Evolutionary conservation across 140 eudicot genomes (phyloP).

Genomic region (Cichorium intybus): DNA sequence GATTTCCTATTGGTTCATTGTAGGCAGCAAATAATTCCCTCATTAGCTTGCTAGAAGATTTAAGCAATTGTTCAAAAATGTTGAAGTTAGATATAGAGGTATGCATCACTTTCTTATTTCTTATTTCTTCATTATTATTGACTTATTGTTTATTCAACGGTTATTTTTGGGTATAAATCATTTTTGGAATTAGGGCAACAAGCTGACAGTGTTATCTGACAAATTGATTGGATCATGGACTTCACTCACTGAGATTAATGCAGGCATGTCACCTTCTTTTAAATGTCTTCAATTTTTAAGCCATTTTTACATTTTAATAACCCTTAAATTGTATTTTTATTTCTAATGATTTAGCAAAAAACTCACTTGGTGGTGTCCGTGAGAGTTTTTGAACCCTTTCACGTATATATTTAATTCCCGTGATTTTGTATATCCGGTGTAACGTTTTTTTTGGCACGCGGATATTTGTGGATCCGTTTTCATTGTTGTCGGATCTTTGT

Average conservation of each 20-base stretch:
- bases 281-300: background rate
- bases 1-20: constrained; percentile 12
- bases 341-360: constrained; percentile 55
- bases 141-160: background rate
- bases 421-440: too few relatives aligned
- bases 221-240: constrained; percentile 71
- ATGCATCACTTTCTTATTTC: constrained; percentile 10
- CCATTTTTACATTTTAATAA: background rate
- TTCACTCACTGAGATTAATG: constrained; percentile 82
- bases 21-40: constrained; percentile 81
- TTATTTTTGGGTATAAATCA: constrained; percentile 14
- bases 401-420: too few relatives aligned
- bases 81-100: constrained; percentile 86
- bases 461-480: too few relatives aligned
- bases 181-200: constrained; percentile 67
- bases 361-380: constrained; percentile 55
- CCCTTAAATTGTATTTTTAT: background rate
- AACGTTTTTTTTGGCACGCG: too few relatives aligned
- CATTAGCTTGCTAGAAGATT: constrained; percentile 80
- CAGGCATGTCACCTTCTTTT: constrained; percentile 46
- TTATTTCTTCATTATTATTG: background rate
- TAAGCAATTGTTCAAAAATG: constrained; percentile 68
- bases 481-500: too few relatives aligned
- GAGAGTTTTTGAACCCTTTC: constrained; percentile 78
- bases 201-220: constrained; percentile 53